phyloP scores from a whole-genome alignment of 257 asterid genomes.

The Capsicum chinense region DNA sequence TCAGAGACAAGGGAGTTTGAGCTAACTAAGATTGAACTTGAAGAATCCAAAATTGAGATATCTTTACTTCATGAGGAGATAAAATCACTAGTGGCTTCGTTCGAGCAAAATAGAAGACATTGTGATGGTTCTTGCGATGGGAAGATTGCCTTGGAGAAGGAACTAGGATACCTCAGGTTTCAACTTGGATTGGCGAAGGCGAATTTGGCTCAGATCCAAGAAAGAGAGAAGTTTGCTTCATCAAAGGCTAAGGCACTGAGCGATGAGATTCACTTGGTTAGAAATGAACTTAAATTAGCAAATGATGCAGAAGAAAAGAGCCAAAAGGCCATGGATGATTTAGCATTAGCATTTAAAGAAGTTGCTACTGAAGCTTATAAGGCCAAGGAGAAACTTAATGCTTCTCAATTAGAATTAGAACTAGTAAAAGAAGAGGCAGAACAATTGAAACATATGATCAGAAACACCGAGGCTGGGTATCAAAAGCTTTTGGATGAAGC shows the following conservation, averaged over 20 bases:
- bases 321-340: constrained; percentile 81
- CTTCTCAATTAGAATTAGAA: constrained; percentile 47
- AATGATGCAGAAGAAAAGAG: constrained; percentile 71
- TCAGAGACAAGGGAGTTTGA: constrained; percentile 51
- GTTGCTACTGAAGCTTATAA: constrained; percentile 66
- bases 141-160: constrained; percentile 26
- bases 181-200: constrained; percentile 45
- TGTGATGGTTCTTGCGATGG: background rate
- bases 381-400: constrained; percentile 50
- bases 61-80: constrained; percentile 46
- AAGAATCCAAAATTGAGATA: constrained; percentile 58
- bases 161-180: constrained; percentile 31
- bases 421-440: constrained; percentile 48
- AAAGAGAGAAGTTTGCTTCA: constrained; percentile 44
- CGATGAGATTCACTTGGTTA: constrained; percentile 47
- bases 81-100: constrained; percentile 39
- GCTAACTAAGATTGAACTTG: constrained; percentile 50
- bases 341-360: constrained; percentile 76
- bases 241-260: constrained; percentile 24
- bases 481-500: constrained; percentile 56
- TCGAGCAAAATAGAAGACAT: constrained; percentile 24
- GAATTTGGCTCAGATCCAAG: constrained; percentile 34
- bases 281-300: constrained; percentile 58
- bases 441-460: constrained; percentile 47
- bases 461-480: constrained; percentile 46